Base-by-base conservation (phyloP, 495 filamentous ascomycete species). In the Penicillium waksmanii region DNA sequence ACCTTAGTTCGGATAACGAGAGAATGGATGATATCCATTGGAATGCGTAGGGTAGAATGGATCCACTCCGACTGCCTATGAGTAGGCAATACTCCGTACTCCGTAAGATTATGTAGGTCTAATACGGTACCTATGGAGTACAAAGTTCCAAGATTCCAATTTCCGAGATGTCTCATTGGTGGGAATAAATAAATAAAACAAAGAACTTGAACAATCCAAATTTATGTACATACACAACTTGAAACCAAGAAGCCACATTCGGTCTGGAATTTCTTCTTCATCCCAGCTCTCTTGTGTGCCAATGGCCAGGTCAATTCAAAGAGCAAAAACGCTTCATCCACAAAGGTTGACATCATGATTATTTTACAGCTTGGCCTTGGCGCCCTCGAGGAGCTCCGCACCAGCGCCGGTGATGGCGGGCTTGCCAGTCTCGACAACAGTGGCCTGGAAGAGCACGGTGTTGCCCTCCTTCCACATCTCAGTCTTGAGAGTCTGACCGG, bases 381-480 rank as follows among this genome's bases (percentile, higher is more conserved):
- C 76, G 44, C 76, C 76, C 42, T 78, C 82, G 40, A 91, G 61
- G 70, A 98, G 80, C 82, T 98, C 94, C 3, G 87, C 93, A 17
- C 92, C 94, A 18, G 90, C 96, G 12, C 89, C 92, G 10, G 85
- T 84, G 75, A 98, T 97, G 61, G 89, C 91, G 62, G 93, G 77
- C 82, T 97, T 98, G 47, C 95, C 96, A 51, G 95, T 98, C 83
- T 98, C 95, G 68, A 93, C 91, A 43, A 98, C 95, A 69, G 85
- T 94, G 18, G 87, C 86, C 84, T 98, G 93, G 82, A 98, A 98
- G 49, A 97, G 75, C 25, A 98, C 87, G 68, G 84, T 89, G 61
- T 83, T 84, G n/a, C 87, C 89, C 70, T 94, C 92, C 84, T 92
- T 96, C 95, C 95, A 98, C 91, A 96, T 96, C 85, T 98, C 95